These are phyloP conservation scores for Rhizopogon sp. DNA, from an alignment of 768 basidiomycete genomes.

Conservation along the genomic window DNA sequence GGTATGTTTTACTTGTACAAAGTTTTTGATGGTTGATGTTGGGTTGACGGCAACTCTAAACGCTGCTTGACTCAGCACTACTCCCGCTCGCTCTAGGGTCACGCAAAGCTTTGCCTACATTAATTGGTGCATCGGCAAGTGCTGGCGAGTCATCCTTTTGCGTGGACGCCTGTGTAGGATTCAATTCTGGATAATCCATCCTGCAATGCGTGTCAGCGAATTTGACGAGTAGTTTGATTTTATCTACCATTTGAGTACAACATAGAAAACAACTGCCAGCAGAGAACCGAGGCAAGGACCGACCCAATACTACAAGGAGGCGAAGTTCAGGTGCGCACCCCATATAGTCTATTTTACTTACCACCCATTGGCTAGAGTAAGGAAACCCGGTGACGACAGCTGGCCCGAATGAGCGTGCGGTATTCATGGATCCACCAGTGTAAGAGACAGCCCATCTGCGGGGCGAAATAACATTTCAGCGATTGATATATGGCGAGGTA, in stretches of 20 bases:
- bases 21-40: neutral
- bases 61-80: neutral
- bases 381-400: slow-evolving; percentile 62
- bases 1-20: neutral
- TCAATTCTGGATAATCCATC: slow-evolving; percentile 23
- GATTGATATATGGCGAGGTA: neutral
- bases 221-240: neutral
- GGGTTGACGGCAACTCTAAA: neutral
- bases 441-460: slow-evolving; percentile 54
- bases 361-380: slow-evolving; percentile 52
- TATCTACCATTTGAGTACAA: slow-evolving; percentile 46
- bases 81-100: neutral
- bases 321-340: neutral
- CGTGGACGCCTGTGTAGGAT: slow-evolving; percentile 26
- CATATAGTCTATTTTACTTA: slow-evolving; percentile 24
- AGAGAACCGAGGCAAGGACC: slow-evolving; percentile 56
- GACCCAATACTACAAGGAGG: slow-evolving; percentile 53
- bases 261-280: slow-evolving; percentile 35
- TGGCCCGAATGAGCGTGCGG: slow-evolving; percentile 66
- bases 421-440: slow-evolving; percentile 59
- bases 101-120: neutral
- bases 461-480: neutral
- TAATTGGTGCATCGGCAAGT: neutral
- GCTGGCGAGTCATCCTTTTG: slow-evolving; percentile 21
- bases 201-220: slow-evolving; percentile 9